Base-by-base conservation (phyloP, 2,329 filamentous ascomycete species). In the Tolypocladium album region DNA sequence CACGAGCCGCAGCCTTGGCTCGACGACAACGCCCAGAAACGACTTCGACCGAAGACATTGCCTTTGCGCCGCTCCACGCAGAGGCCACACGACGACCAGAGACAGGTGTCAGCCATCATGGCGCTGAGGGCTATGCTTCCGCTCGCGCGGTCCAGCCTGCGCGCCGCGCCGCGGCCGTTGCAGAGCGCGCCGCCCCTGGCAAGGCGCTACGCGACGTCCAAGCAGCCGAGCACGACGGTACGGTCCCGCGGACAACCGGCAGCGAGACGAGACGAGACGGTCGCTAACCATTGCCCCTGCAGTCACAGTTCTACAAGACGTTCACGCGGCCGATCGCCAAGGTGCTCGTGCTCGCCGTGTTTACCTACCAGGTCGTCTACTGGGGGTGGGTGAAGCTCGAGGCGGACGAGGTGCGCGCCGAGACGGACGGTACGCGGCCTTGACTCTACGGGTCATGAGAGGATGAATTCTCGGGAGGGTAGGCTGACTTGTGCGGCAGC, bases 301-400 rank as follows among this genome's bases (percentile, higher is more conserved):
- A 88, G 83, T 74, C 82, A 57, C 77, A 80, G 55, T 92, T 92
- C 75, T 93, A 91, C 78, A 87, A 84, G 69, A 85, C 84, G 17
- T 92, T 91, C 69, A 84, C 86, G 45, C 81, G 88, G 1, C 89
- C 90, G 3, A 78, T 93, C 55, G 81, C 84, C 58, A 93, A 92
- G 75, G 85, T 86, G 59, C 83, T 90, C 64, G 79, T 93, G 43
- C 81, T 88, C 69, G 88, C 90, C 59, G 82, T 92, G 59, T 86
- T 90, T 69, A 88, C 87, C 2, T 94, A 93, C 72, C 90, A 94
- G 74, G 67, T 89, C n/a, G 74, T 82, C 17, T 93, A 92, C 74
- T 90, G 84, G 77, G 76, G 75, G 17, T 94, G 90, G 90, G 71
- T 83, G 43, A 89, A 87, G 73, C 78, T 93, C 57, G 89, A 92